Base-by-base conservation (phyloP, 73 alveolate genomes). In the Paramecium sexaurelia region DNA sequence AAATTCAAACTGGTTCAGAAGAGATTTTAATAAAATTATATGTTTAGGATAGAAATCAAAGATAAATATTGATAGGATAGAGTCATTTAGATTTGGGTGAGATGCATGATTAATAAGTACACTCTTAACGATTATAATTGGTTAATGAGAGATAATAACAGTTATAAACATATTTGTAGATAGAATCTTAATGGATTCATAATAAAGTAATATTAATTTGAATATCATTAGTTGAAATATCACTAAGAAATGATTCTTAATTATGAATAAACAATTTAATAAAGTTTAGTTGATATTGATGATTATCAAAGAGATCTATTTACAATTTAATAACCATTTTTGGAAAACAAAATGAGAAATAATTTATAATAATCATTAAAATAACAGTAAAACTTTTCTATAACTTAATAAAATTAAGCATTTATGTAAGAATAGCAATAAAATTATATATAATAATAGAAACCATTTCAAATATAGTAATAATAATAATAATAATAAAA, bases 131-230 rank as follows among this genome's bases (percentile, higher is more conserved):
- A 29, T 40, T 78, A 9, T 45, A 78, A 78, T 33, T 78, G 19
- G 19, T 41, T 37, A 78, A 78, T 17, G 40, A 39, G 15, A 78
- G 55, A 39, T 8, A 33, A 40, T 13, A 78, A 39, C n/a, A 24
- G 15, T 37, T 40, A 27, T 17, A 71, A 22, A 45, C 90, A 4
- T 41, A 41, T 40, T 20, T 78, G 41, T 29, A 78, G 19, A 41
- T 78, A 6, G 90, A 78, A 45, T 32, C 75, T 4, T 43, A 78
- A 78, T 78, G 90, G 90, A 78, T 78, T 41, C 73, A 78, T 24
- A 78, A 78, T 15, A 78, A 78, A 78, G 90, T 41, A 78, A n/a
- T n/a, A 33, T 9, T 35, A 36, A 5, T 66, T 8, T 6, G 13
- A 9, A 1, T 6, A 33, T 71, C 1, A 27, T 71, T 71, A 71